Evolutionary conservation across 495 filamentous ascomycete species (phyloP), one percentile per base, ranked within the genome.

Genomic region (Evansstolkia leycettana): DNA sequence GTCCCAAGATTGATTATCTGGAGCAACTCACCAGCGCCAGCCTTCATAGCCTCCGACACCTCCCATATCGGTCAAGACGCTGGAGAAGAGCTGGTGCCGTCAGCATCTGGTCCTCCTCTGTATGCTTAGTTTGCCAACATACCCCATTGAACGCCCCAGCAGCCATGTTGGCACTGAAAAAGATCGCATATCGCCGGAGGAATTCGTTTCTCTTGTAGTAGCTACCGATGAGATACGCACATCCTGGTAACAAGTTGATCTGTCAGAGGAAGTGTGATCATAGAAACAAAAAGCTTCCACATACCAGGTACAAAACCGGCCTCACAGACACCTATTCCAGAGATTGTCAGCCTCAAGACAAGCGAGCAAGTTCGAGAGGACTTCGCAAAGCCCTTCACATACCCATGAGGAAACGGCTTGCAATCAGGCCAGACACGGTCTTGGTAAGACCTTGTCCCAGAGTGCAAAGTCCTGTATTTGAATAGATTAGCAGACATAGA

Each of bases 181-280:
- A 74, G 7, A 73, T 49, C 16, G 63, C 67, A 32, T 72, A 60
- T 33, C 76, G 63, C 40, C 65, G 54, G 47, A 69, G 67, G 33
- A 70, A 66, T 45, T 81, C 71, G 40, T 69, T 60, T 16, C 72
- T 62, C 24, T 62, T 69, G 50, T 78, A 80, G 51, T 72, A 78
- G 53, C 65, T 66, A 9, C 60, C 66, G 17, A 70, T 67, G 28
- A 72, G 40, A 39, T 70, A 73, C 33, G 55, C 52, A 11, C 52
- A 48, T 11, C 52, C 52, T 52, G 13, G n/a, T 31, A 8, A 9
- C 5, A 31, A 31, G 8, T 8, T 11, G 28, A 14, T 8, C 7
- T 6, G n/a, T n/a, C n/a, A n/a, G n/a, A n/a, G n/a, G n/a, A n/a
- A n/a, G n/a, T n/a, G n/a, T n/a, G n/a, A 14, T 11, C 17, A n/a